Evolutionary conservation across 768 basidiomycete species (phyloP).

Genomic region (Coprinopsis strossmayeri): DNA sequence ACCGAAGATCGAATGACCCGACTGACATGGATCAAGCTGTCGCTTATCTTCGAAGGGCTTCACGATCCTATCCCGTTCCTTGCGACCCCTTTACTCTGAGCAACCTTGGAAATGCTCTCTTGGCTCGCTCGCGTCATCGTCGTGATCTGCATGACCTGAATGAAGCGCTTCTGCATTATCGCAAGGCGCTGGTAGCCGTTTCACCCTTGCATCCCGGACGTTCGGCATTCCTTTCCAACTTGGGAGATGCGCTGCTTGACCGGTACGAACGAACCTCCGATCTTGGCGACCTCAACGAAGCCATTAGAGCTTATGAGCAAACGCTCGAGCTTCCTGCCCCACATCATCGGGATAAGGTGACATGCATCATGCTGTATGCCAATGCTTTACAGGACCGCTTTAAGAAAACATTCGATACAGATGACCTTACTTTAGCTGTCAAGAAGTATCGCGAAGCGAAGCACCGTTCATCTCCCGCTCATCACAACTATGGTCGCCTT

Average conservation of each 20-base stretch:
- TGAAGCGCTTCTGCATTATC: slow-evolving; percentile 8
- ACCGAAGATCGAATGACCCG: slow-evolving; percentile 4
- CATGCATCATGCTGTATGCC: slow-evolving; percentile 4
- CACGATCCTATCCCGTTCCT: slow-evolving; percentile 8
- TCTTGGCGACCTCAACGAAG: slow-evolving; percentile 9
- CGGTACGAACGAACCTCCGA: slow-evolving; percentile 6
- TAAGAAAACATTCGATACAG: slow-evolving; percentile 2
- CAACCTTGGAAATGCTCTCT: slow-evolving; percentile 10
- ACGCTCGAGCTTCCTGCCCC: slow-evolving; percentile 7
- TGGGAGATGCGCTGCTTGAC: slow-evolving; percentile 8
- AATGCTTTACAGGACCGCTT: slow-evolving; percentile 4
- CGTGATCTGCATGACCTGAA: slow-evolving; percentile 5
- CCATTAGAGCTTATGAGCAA: slow-evolving; percentile 6
- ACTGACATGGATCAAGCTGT: slow-evolving; percentile 10
- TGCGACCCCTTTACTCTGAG: slow-evolving; percentile 11
- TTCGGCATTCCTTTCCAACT: slow-evolving; percentile 9
- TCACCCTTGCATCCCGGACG: slow-evolving; percentile 4
- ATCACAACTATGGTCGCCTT: slow-evolving; percentile 5
- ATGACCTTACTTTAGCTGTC: slow-evolving; percentile 6
- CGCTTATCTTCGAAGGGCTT: slow-evolving; percentile 8
- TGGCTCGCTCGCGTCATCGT: slow-evolving; percentile 6
- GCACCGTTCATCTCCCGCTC: background rate
- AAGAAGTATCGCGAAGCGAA: slow-evolving; percentile 8
- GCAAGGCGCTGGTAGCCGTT: slow-evolving; percentile 2
- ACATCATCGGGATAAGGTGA: slow-evolving; percentile 8